Evolutionary conservation across 345 rosid genomes (phyloP).

Genomic region (Eucalyptus pauciflora): DNA sequence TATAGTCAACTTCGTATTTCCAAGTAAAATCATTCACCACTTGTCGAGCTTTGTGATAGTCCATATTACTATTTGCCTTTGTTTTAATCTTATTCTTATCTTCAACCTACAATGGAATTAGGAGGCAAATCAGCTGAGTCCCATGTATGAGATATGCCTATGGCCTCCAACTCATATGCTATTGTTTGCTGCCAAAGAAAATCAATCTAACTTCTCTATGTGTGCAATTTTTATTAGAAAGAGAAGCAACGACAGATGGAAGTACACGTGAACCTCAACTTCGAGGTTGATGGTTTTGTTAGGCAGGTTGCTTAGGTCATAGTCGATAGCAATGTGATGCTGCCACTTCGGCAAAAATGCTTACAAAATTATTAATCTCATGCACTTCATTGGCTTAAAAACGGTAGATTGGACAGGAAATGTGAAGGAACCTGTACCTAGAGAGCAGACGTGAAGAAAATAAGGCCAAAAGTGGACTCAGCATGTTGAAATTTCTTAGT

Average conservation of each 20-base stretch:
- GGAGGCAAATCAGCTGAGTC: not conserved
- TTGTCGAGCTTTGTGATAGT: not conserved
- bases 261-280: not conserved
- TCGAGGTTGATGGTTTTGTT: not conserved
- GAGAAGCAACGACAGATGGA: not conserved
- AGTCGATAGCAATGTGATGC: not conserved
- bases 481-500: not conserved
- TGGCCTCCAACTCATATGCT: not conserved
- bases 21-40: not conserved
- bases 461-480: no score
- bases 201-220: not conserved
- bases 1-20: not conserved
- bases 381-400: not conserved
- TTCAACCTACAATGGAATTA: not conserved
- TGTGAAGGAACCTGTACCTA: no score
- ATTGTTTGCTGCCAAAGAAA: not conserved
- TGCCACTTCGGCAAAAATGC: not conserved
- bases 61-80: not conserved
- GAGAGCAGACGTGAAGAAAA: no score
- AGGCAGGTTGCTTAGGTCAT: not conserved
- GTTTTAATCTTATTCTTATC: not conserved
- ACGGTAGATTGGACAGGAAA: not conserved
- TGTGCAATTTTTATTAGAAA: not conserved
- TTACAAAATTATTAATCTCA: not conserved
- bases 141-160: not conserved